These are phyloP conservation scores for Elsinoe ampelina DNA, from an alignment of 2,329 filamentous ascomycete genomes.

Conservation along the genomic window DNA sequence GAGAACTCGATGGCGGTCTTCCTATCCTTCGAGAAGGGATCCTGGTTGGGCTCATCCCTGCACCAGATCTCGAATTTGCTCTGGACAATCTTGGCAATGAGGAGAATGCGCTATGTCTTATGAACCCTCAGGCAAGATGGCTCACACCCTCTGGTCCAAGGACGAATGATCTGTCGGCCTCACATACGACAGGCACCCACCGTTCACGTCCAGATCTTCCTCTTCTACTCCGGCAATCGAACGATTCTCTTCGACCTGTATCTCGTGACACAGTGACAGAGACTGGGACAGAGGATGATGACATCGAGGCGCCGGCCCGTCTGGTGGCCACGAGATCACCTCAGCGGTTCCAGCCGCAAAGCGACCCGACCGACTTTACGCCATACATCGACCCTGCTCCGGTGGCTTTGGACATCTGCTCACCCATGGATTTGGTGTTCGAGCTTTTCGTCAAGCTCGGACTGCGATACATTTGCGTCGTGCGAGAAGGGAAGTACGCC, in stretches of 20 bases:
- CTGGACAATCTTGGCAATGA: conserved; percentile 73
- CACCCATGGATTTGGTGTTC: conserved; percentile 89
- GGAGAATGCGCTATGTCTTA: conserved; percentile 64
- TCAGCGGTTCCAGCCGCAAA: conserved; percentile 20
- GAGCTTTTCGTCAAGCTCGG: conserved; percentile 95
- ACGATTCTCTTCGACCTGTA: conserved; percentile 6
- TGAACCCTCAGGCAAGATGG: conserved; percentile 56
- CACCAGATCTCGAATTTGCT: conserved; percentile 86
- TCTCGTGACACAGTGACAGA: neutral
- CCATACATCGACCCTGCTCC: conserved; percentile 86
- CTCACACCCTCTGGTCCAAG: conserved; percentile 14
- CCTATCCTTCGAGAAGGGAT: conserved; percentile 72
- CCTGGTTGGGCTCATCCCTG: conserved; percentile 84
- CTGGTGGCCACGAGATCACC: neutral
- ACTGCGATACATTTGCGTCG: conserved; percentile 81
- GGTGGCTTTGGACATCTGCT: conserved; percentile 76
- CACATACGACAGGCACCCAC: conserved; percentile 51
- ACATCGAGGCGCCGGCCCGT: neutral
- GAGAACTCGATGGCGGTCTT: conserved; percentile 85
- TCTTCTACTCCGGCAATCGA: neutral
- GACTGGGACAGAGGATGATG: neutral
- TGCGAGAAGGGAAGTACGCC: conserved; percentile 73
- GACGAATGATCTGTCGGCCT: conserved; percentile 13
- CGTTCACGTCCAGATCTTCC: neutral
- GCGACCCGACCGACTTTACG: conserved; percentile 75